A percentile compares a stretch with the other conserved stretches of the same genome.
Evolutionary conservation across 345 rosid species (phyloP).

Genomic region (Citrus trifoliata): DNA sequence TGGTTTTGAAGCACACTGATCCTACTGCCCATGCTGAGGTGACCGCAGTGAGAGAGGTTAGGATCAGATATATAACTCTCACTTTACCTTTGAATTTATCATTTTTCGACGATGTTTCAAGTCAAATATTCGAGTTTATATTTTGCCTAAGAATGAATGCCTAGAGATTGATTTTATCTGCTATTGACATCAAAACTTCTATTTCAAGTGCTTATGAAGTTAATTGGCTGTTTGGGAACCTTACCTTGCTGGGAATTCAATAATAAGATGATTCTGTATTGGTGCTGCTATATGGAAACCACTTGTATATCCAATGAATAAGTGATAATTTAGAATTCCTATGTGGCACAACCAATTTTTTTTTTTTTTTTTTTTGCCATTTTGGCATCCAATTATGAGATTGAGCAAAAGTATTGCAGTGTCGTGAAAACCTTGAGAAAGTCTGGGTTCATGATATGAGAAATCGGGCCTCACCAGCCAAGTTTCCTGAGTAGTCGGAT

Average conservation of each 20-base stretch:
- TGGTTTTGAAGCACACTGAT: slow-evolving; percentile 81
- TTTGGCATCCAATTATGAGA: background rate
- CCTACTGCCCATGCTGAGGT: slow-evolving; percentile 99
- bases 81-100: background rate
- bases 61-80: background rate
- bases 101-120: background rate
- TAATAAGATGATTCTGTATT: background rate
- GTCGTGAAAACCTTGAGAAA: background rate
- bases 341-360: background rate
- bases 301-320: background rate
- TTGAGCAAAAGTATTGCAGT: background rate
- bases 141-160: background rate
- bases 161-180: background rate
- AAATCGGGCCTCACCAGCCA: background rate
- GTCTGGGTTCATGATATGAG: background rate
- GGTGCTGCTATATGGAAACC: background rate
- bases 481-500: background rate
- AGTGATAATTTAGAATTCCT: background rate
- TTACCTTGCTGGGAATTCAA: background rate
- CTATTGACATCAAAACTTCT: background rate
- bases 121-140: background rate
- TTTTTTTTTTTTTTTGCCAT: background rate
- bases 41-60: slow-evolving; percentile 96
- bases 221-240: background rate
- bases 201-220: background rate